Evolutionary conservation across 2,329 filamentous ascomycete genomes (phyloP).

Genomic region (Nemania abortiva): DNA sequence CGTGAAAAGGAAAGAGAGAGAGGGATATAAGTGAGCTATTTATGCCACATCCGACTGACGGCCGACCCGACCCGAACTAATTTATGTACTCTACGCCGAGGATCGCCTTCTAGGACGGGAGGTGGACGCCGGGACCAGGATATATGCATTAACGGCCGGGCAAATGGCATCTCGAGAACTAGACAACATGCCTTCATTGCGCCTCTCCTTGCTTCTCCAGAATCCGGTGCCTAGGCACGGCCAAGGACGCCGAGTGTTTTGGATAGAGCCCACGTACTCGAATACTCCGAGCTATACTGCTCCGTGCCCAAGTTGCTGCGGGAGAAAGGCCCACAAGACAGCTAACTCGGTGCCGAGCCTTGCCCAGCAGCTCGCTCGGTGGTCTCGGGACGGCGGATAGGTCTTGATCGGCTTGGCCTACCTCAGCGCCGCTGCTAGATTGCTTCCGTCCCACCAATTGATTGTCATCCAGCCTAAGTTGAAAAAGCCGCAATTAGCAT

Average conservation of each 20-base stretch:
- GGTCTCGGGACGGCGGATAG: conserved; percentile 7
- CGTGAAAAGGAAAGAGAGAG: background rate
- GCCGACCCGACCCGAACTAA: background rate
- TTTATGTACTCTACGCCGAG: conserved; percentile 11
- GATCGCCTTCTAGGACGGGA: background rate
- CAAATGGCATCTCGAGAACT: background rate
- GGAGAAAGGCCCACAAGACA: background rate
- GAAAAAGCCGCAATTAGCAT: conserved; percentile 13
- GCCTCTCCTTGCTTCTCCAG: background rate
- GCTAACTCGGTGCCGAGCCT: conserved; percentile 30
- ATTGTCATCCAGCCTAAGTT: background rate
- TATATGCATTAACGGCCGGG: background rate
- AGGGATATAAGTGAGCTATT: conserved; percentile 1
- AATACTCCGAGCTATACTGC: background rate
- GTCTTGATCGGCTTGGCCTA: conserved; percentile 15
- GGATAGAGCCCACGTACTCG: background rate
- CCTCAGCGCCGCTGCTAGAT: background rate
- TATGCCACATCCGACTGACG: background rate
- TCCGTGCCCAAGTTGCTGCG: background rate
- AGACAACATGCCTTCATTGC: background rate
- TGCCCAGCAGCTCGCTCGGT: conserved; percentile 21
- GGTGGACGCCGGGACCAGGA: background rate
- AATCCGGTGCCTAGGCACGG: conserved; percentile 3
- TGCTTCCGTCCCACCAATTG: conserved; percentile 7
- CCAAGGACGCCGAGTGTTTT: conserved; percentile 27